Evolutionary conservation across 352 stramenopile species (phyloP).

Genomic region (Pythium vanterpoolii): DNA sequence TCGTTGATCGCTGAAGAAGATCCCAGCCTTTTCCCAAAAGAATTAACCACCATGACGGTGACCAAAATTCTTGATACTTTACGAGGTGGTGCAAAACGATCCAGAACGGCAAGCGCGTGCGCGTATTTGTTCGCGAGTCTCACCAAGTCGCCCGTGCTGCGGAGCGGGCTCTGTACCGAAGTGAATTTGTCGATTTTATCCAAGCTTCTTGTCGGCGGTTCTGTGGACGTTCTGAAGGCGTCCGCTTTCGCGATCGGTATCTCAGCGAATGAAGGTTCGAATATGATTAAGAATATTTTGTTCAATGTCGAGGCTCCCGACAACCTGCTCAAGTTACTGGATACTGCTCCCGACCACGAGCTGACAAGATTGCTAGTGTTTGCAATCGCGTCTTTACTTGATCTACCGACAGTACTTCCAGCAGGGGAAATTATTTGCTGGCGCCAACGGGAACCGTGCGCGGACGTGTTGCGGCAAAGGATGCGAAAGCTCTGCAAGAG

Average conservation of each 20-base stretch:
- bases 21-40: constrained; percentile 48
- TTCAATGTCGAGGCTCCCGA: constrained; percentile 46
- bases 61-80: constrained; percentile 59
- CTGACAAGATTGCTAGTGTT: constrained; percentile 47
- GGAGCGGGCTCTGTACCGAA: constrained; percentile 40
- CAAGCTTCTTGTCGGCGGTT: constrained; percentile 60
- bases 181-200: constrained; percentile 61
- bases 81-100: constrained; percentile 60
- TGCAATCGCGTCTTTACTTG: constrained; percentile 35
- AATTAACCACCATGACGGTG: constrained; percentile 31
- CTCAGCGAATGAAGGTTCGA: constrained; percentile 33
- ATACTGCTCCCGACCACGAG: constrained; percentile 23
- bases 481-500: constrained; percentile 5
- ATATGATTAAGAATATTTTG: constrained; percentile 38
- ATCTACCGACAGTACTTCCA: constrained; percentile 27
- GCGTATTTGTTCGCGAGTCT: constrained; percentile 62
- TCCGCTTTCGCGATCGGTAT: constrained; percentile 54
- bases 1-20: constrained; percentile 58
- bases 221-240: constrained; percentile 42
- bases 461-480: constrained; percentile 2
- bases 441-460: background rate
- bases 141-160: constrained; percentile 45
- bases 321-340: constrained; percentile 51
- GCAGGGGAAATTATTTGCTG: constrained; percentile 3
- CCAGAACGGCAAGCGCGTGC: constrained; percentile 42